Base-by-base conservation (phyloP, 1,284 basidiomycete genomes). In the Pterulicium gracile region DNA sequence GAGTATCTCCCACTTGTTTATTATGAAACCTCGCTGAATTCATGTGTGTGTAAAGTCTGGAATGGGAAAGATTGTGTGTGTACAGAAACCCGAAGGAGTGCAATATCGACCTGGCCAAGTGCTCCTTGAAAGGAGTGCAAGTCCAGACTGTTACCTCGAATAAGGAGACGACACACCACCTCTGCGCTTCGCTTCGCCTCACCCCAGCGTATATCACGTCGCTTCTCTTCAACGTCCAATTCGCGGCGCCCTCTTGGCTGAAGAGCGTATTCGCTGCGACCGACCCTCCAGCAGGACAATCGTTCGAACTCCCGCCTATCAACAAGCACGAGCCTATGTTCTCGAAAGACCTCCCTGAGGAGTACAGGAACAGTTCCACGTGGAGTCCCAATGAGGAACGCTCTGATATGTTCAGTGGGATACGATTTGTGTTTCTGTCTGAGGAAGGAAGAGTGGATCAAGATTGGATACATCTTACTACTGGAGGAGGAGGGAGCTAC, bases 301-400 rank as follows among this genome's bases (percentile, higher is more conserved):
- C 60, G 0, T 81, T 76, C 43, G 44, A 44, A 3, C 64, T 79
- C 1, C 80, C 80, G 0, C 54, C 56, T 2, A 61, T 70, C 23
- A 64, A 62, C 51, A 80, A 79, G 56, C 79, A 67, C 56, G 70
- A 73, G 10, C 84, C 84, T 0, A 48, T 58, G 0, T 81, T 80
- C 51, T 67, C 73, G 2, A 60, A 73, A 1, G 59, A 67, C 1
- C 61, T 86, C 0, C 58, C 69, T 0, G 46, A 68, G 0, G 52
- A 64, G 1, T 64, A 80, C 34, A 78, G 77, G 56, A 64, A 60
- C 1, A 64, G 72, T 55, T 68, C 65, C 17, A 59, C 73, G 2
- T 87, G 83, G 84, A 73, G 79, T 49, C 75, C 76, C 0, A 77
- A 77, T 48, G 78, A 79, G 54, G 73, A 68, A 47, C 69, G 83